Evolutionary conservation across 2,329 filamentous ascomycete species (phyloP).

Genomic region (Sphaerostilbella broomeana): DNA sequence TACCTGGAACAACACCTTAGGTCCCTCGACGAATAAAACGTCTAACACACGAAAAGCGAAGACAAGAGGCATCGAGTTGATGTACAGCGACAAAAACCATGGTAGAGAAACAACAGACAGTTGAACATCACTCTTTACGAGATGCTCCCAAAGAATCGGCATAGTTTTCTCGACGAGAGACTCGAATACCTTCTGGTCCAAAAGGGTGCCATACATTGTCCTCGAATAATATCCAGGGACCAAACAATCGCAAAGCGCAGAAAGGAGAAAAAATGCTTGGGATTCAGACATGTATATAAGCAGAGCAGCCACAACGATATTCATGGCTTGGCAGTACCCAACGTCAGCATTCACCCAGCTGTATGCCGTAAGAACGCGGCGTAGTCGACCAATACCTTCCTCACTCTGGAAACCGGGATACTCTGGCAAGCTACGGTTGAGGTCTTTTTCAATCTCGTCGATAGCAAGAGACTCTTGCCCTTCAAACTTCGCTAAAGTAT

Average conservation of each 20-base stretch:
- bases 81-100: conserved; percentile 96
- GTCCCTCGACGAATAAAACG: conserved; percentile 96
- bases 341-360: conserved; percentile 96
- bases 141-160: conserved; percentile 95
- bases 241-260: conserved; percentile 83
- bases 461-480: conserved; percentile 90
- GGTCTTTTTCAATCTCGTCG: conserved; percentile 97
- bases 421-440: conserved; percentile 92
- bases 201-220: conserved; percentile 96
- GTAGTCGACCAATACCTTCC: conserved; percentile 83
- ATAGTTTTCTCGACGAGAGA: conserved; percentile 98
- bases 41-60: conserved; percentile 96
- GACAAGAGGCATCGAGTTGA: conserved; percentile 98
- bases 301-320: conserved; percentile 95
- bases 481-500: conserved; percentile 76
- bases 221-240: conserved; percentile 96
- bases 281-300: conserved; percentile 97
- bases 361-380: conserved; percentile 90
- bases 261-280: conserved; percentile 92
- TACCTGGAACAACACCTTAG: conserved; percentile 95
- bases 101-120: conserved; percentile 94
- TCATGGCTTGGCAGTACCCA: conserved; percentile 99
- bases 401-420: conserved; percentile 97
- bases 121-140: conserved; percentile 95
- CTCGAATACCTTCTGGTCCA: conserved; percentile 97